A percentile compares a stretch with the other conserved stretches of the same genome.
Evolutionary conservation across 768 basidiomycete genomes (phyloP).

Genomic region (Boletus insuetus): DNA sequence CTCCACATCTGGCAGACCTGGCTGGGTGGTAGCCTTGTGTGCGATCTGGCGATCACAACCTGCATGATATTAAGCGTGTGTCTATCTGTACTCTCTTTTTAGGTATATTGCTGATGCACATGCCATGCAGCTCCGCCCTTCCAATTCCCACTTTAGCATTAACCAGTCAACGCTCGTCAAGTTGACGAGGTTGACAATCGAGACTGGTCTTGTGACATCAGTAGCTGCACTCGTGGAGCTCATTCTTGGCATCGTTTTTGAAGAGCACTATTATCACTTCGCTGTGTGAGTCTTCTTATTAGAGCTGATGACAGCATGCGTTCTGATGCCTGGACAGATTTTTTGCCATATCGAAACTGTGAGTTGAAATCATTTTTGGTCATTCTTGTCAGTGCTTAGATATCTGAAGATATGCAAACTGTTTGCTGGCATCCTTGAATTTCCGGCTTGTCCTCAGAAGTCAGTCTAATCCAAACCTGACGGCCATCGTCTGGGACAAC

Average conservation of each 20-base stretch:
- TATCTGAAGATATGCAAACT: constrained; percentile 14
- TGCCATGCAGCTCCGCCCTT: constrained; percentile 3
- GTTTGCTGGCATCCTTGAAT: constrained; percentile 9
- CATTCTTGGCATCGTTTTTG: constrained; percentile 7
- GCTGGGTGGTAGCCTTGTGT: constrained; percentile 19
- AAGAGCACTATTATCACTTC: not conserved
- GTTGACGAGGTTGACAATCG: constrained; percentile 21
- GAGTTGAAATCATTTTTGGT: not conserved
- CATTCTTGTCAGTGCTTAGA: not conserved
- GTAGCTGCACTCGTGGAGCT: constrained; percentile 17
- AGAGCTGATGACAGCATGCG: not conserved
- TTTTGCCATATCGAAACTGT: constrained; percentile 17
- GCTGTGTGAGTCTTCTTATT: constrained; percentile 14
- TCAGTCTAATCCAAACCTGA: not conserved
- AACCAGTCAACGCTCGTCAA: not conserved
- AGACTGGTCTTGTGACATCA: constrained; percentile 24
- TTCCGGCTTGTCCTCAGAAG: constrained; percentile 6
- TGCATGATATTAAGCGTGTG: constrained; percentile 19
- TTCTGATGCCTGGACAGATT: constrained; percentile 1
- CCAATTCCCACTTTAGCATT: not conserved
- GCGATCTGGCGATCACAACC: constrained; percentile 18
- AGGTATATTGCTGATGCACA: not conserved
- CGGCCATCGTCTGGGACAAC: not conserved
- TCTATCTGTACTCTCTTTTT: not conserved
- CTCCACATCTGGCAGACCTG: constrained; percentile 11